These are phyloP conservation scores for Quercus phellos DNA, from an alignment of 331 rosid genomes.

Conservation along the genomic window DNA sequence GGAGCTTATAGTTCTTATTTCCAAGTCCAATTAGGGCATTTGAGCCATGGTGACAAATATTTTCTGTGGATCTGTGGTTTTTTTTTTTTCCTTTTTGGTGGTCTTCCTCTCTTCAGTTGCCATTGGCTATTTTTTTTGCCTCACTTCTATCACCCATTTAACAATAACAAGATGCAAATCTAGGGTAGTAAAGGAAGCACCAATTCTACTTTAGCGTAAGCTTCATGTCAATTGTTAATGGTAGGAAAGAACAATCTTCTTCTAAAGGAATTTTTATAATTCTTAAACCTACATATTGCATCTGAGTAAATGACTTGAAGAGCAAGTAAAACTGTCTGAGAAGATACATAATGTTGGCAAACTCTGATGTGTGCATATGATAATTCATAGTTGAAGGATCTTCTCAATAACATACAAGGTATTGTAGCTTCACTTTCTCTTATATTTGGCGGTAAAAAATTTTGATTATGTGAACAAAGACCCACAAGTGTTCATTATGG, in stretches of 20 bases:
- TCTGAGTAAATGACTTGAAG: background rate
- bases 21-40: no score
- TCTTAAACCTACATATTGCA: background rate
- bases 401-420: no score
- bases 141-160: no score
- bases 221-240: background rate
- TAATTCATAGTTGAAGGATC: background rate
- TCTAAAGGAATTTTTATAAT: background rate
- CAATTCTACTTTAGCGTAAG: background rate
- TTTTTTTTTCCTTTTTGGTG: no score
- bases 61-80: no score
- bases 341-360: background rate
- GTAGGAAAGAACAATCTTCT: background rate
- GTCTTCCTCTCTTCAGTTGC: no score
- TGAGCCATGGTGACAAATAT: no score
- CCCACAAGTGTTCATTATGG: background rate
- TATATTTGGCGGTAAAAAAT: background rate
- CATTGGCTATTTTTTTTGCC: no score
- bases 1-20: no score
- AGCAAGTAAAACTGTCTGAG: background rate
- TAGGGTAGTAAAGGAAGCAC: background rate
- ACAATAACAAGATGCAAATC: no score
- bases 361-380: background rate
- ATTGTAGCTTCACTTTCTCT: background rate
- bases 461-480: background rate